Percentiles rank a stretch among this genome's conserved stretches.
Evolutionary conservation across 106 monocot genomes (phyloP).

Genomic region (Gastrodia elata): DNA sequence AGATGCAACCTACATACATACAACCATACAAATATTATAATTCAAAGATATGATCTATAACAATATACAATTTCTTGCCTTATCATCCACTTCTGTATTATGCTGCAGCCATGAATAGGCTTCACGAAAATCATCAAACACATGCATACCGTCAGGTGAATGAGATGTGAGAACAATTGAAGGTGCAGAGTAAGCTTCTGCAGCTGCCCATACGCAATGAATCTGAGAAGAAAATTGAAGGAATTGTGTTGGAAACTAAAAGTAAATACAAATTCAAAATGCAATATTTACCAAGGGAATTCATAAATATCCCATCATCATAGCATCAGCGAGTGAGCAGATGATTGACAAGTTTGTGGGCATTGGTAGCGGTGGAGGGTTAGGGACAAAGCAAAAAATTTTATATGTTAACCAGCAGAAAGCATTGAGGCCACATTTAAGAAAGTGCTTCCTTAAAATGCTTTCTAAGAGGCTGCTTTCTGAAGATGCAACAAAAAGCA

Average conservation of each 20-base stretch:
- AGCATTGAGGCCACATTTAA: too few species aligned
- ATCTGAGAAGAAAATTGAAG: slow-evolving; percentile 37
- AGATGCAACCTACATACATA: slow-evolving; percentile 85
- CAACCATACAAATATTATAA: too few species aligned
- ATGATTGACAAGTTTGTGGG: too few species aligned
- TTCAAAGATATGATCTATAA: not conserved
- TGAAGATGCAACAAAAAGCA: too few species aligned
- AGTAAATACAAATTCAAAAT: slow-evolving; percentile 2
- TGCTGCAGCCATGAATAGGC: slow-evolving; percentile 93
- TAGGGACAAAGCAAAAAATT: too few species aligned
- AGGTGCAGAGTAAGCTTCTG: slow-evolving; percentile 98
- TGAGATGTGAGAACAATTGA: slow-evolving; percentile 95
- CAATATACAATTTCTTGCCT: slow-evolving; percentile 32
- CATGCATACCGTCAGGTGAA: slow-evolving; percentile 89
- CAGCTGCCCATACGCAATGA: slow-evolving; percentile 99
- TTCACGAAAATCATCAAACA: slow-evolving; percentile 99
- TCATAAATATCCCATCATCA: not conserved
- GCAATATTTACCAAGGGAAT: not conserved
- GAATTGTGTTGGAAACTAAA: not conserved
- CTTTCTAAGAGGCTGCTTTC: too few species aligned
- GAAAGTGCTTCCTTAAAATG: too few species aligned
- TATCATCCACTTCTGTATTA: slow-evolving; percentile 96
- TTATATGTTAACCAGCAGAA: too few species aligned
- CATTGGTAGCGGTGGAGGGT: too few species aligned
- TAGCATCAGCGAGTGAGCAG: too few species aligned